Conservation (phyloP, 176 grass and related monocot genomes). For the Avena eriantha region DNA sequence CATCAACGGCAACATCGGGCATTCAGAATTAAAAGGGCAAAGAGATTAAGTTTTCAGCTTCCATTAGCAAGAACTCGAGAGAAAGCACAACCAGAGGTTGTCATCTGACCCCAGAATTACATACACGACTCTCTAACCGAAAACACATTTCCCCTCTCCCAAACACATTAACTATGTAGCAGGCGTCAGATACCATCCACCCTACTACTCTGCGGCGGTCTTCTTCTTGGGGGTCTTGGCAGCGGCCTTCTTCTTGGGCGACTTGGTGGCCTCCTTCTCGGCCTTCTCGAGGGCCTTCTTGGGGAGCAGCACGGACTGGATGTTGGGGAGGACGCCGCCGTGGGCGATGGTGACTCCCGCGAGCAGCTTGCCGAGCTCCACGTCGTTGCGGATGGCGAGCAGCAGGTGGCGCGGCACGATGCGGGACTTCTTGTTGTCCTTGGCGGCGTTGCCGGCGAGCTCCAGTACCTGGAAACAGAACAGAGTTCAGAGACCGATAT, state of each 20-base stretch:
- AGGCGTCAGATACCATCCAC: too few species aligned
- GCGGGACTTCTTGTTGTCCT: too few species aligned
- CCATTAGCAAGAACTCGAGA: neutral
- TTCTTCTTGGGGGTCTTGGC: neutral
- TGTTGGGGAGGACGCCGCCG: slow-evolving; percentile 33
- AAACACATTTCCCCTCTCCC: neutral
- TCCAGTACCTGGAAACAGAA: neutral
- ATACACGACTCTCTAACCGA: neutral
- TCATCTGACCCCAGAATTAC: neutral
- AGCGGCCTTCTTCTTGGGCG: neutral
- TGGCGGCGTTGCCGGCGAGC: neutral
- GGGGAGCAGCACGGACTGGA: neutral
- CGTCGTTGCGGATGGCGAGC: slow-evolving; percentile 35
- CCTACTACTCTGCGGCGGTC: neutral
- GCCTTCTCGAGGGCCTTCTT: too few species aligned
- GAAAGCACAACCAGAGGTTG: neutral
- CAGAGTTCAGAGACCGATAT: neutral
- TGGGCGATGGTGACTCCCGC: too few species aligned
- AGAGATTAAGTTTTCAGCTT: neutral
- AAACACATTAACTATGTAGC: neutral
- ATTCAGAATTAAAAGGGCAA: neutral
- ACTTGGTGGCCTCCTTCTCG: neutral
- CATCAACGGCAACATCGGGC: neutral
- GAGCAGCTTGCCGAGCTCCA: slow-evolving; percentile 41
- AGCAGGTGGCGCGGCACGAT: too few species aligned